Base-by-base conservation (phyloP, 768 basidiomycete species). In the Serendipita indica region DNA sequence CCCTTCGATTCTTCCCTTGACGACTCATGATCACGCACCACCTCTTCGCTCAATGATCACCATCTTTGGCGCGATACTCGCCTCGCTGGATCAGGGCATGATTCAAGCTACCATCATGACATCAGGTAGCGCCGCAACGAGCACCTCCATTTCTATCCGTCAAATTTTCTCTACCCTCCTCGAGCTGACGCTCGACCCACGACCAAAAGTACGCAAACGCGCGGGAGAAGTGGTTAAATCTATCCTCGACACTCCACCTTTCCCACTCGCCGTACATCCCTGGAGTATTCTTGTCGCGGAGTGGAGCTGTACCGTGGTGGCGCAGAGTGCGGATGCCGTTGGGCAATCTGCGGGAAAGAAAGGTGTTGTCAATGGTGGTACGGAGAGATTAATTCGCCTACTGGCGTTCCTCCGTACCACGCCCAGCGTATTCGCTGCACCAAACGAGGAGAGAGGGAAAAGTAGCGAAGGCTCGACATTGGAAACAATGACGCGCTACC, bases 141-240 rank as follows among this genome's bases (percentile, higher is more conserved):
- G 16, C 25, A 54, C 49, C 10, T 54, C 49, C 7, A 30, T 33
- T 4, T 18, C 49, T 4, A 75, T 88, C 49, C 82, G 87, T 35
- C 88, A 93, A 68, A 77, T 83, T 2, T 97, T 92, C 74, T 84
- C 86, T 41, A 83, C 87, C 34, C 74, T 96, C 57, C 72, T 98
- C 39, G 84, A 88, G 49, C 72, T 96, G 46, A 83, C 81, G 64
- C 75, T 90, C 41, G 96, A 99, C 71, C 78, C 83, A 3, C 75
- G 96, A 56, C 96, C 96, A 18, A 97, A 98, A 73, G 91, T 99
- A 57, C 82, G 96, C 59, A 92, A 80, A 70, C 82, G 84, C 67
- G 92, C 93, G 22, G 83, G 84, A 45, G 93, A 97, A 66, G 79
- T 86, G 18, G 78, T 99, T 32, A 79, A 77, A 64, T 85, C 88